Evolutionary conservation across 2,329 filamentous ascomycete genomes (phyloP), one percentile per base, ranked within the genome.

Genomic region (Cladorrhinum sp.): DNA sequence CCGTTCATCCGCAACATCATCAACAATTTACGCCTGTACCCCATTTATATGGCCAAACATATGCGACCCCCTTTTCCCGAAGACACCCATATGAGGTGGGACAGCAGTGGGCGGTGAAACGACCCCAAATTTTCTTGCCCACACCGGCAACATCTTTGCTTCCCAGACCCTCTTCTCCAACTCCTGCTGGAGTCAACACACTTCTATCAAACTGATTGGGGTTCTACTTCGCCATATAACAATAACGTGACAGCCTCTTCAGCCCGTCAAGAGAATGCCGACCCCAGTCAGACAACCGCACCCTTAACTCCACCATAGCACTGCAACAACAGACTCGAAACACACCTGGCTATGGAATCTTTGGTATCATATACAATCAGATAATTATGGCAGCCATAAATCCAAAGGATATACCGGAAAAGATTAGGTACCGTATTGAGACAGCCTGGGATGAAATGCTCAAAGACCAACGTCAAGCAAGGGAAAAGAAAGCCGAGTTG

Each of bases 1-100:
- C 55, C 23, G 24, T 25, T 38, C 16, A 50, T 49, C 50, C n/a
- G 20, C 32, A 23, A 38, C 36, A 56, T 62, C 45, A 18, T 20
- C 56, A 53, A 41, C 10, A 13, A 25, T 7, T 6, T 20, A 49
- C 29, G 41, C 52, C 54, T 57, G 50, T 60, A 32, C 54, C 12
- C 18, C 12, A 22, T 9, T 18, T 12, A 36, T 36, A 36, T 36
- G 32, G 12, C 12, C 32, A 36, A 13, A 8, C 32, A 36, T 16
- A 29, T 29, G 25, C 25, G 25, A 29, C 25, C 5, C 25, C 25
- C 4, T 10, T 29, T 4, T 29, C 12, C 32, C 9, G 32, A 9
- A 12, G 32, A 36, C 32, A 36, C 9, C 32, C 32, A 13, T 13
- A 36, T 2, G 9, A 36, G 16, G 32, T 13, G 32, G 12, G 32